phyloP scores from a whole-genome alignment of 257 asterid species.

The Rehmannia glutinosa region DNA sequence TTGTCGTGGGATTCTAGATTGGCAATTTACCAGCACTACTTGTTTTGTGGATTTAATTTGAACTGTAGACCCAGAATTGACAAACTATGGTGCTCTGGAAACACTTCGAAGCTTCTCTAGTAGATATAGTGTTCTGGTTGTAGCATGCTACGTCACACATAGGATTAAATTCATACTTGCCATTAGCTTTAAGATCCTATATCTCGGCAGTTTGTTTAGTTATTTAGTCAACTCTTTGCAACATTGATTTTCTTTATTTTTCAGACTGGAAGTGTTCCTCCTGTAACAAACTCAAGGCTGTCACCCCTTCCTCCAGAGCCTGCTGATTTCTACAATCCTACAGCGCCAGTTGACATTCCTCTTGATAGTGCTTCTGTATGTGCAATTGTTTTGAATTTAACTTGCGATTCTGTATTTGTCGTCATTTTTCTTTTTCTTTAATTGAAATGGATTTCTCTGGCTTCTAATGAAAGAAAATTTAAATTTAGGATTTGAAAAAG shows the following conservation, averaged over 20 bases:
- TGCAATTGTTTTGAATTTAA: constrained; percentile 10
- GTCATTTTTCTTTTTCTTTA: background rate
- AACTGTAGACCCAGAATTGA: background rate
- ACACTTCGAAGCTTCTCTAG: too few relatives aligned
- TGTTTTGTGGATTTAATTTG: background rate
- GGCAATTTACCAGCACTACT: background rate
- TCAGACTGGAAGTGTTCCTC: constrained; percentile 79
- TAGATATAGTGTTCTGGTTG: too few relatives aligned
- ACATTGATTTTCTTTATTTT: constrained; percentile 11
- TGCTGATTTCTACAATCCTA: constrained; percentile 83
- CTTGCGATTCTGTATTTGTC: constrained; percentile 6
- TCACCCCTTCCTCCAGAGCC: constrained; percentile 98
- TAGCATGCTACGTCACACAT: too few relatives aligned
- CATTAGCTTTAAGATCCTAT: background rate
- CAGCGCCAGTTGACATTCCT: constrained; percentile 83
- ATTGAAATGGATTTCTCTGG: constrained; percentile 1
- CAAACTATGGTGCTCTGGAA: background rate
- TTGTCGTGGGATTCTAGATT: background rate
- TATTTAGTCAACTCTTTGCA: background rate
- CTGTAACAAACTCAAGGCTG: constrained; percentile 82
- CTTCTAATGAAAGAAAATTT: constrained; percentile 20
- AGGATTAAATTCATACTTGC: background rate
- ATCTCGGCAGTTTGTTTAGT: background rate
- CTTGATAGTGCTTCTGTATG: constrained; percentile 71
- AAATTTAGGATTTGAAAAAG: constrained; percentile 71